Percentiles rank a stretch among this genome's conserved stretches.
Evolutionary conservation across 169 alveolate species (phyloP).

Genomic region (Cryptosporidium xiaoi): DNA sequence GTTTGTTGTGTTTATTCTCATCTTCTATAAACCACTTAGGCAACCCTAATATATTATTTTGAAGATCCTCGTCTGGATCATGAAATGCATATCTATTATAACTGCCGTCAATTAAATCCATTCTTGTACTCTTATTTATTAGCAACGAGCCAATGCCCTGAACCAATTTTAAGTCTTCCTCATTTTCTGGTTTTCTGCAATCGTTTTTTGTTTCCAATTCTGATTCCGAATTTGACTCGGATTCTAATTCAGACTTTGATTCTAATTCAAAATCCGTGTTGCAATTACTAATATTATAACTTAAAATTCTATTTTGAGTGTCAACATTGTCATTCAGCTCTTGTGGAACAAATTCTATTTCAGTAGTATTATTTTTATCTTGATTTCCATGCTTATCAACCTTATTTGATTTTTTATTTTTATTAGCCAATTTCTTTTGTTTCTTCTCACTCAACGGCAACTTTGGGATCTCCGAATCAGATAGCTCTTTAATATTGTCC

Average conservation of each 20-base stretch:
- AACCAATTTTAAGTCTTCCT: constrained; percentile 78
- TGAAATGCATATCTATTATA: constrained; percentile 93
- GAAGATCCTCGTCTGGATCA: constrained; percentile 80
- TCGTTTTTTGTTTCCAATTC: constrained; percentile 7
- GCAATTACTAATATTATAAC: not conserved
- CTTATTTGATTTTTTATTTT: constrained; percentile 29
- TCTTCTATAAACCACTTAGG: constrained; percentile 98
- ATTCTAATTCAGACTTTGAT: constrained; percentile 13
- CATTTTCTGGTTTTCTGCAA: constrained; percentile 75
- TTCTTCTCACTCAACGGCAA: constrained; percentile 74
- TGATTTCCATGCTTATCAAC: constrained; percentile 42
- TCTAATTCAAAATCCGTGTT: not conserved
- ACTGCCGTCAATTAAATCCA: constrained; percentile 93
- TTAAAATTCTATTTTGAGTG: not conserved
- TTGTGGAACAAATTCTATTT: constrained; percentile 75
- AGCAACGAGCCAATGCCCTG: constrained; percentile 79
- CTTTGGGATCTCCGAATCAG: constrained; percentile 74
- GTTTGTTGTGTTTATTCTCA: constrained; percentile 92
- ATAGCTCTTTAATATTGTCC: constrained; percentile 37
- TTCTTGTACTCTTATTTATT: constrained; percentile 90
- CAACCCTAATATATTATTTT: constrained; percentile 82
- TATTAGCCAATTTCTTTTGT: constrained; percentile 61
- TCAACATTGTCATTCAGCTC: not conserved
- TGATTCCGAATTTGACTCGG: constrained; percentile 66
- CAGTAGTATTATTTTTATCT: constrained; percentile 14